Evolutionary conservation across 1,284 basidiomycete species (phyloP).

Genomic region (Rhodotorula sp.): DNA sequence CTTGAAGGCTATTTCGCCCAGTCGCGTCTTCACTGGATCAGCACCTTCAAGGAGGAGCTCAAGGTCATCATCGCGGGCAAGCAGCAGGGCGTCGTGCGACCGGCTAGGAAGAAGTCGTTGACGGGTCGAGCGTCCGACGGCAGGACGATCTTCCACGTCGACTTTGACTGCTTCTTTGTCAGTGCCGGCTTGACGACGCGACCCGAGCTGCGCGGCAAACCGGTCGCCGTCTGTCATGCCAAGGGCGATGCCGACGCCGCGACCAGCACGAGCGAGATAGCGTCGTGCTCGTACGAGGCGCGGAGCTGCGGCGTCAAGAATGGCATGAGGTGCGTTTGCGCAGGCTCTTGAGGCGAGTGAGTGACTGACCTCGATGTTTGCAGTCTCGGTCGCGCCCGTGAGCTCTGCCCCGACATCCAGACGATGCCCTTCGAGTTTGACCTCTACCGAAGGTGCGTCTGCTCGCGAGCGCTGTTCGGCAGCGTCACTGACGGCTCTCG

Average conservation of each 20-base stretch:
- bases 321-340: constrained; percentile 76
- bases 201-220: constrained; percentile 76
- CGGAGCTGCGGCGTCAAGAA: constrained; percentile 82
- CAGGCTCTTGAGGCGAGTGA: not conserved
- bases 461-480: not conserved
- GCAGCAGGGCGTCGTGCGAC: constrained; percentile 57
- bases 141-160: constrained; percentile 84
- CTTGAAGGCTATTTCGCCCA: constrained; percentile 88
- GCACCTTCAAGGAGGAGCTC: constrained; percentile 89
- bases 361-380: not conserved
- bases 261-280: constrained; percentile 87
- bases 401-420: constrained; percentile 67
- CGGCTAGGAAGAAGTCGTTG: constrained; percentile 58
- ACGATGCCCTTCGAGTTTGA: constrained; percentile 93
- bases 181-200: constrained; percentile 76
- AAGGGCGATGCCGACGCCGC: constrained; percentile 59
- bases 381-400: constrained; percentile 75
- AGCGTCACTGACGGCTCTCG: no score
- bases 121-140: constrained; percentile 52
- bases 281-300: constrained; percentile 91
- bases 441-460: constrained; percentile 45
- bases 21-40: constrained; percentile 85
- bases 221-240: constrained; percentile 92
- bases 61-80: constrained; percentile 70
- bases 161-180: constrained; percentile 98